These are phyloP conservation scores for Sistotremastrum suecicum DNA, from an alignment of 768 basidiomycete species.

Conservation along the genomic window DNA sequence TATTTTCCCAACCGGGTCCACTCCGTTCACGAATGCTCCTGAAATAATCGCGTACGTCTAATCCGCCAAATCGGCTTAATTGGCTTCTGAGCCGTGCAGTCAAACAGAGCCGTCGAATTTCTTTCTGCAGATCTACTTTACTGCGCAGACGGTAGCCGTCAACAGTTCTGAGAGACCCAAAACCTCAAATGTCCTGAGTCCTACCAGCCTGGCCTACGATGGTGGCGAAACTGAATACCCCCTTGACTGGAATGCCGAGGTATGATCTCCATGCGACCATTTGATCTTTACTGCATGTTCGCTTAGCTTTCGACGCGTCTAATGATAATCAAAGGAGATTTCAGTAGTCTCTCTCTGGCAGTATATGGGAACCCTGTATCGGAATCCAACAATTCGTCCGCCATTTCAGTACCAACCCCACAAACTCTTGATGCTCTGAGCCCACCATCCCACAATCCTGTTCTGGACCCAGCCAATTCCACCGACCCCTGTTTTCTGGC, in stretches of 20 bases:
- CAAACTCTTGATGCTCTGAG: slow-evolving; percentile 21
- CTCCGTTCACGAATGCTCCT: slow-evolving; percentile 45
- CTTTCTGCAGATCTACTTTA: slow-evolving; percentile 63
- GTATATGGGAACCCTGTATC: slow-evolving; percentile 42
- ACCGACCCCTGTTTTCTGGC: slow-evolving; percentile 50
- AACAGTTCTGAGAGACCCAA: slow-evolving; percentile 39
- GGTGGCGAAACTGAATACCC: slow-evolving; percentile 53
- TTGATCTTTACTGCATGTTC: background rate
- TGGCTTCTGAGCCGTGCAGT: slow-evolving; percentile 20
- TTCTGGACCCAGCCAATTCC: slow-evolving; percentile 47
- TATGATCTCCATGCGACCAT: slow-evolving; percentile 15
- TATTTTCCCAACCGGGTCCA: slow-evolving; percentile 52
- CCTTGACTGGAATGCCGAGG: slow-evolving; percentile 60
- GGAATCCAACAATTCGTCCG: slow-evolving; percentile 23
- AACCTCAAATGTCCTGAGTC: slow-evolving; percentile 56
- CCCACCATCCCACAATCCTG: slow-evolving; percentile 24
- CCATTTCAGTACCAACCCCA: slow-evolving; percentile 27
- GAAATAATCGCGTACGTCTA: slow-evolving; percentile 46
- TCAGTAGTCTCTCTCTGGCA: slow-evolving; percentile 50
- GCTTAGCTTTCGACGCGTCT: slow-evolving; percentile 57
- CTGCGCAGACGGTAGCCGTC: slow-evolving; percentile 39
- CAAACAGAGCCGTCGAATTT: slow-evolving; percentile 61
- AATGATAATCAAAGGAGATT: slow-evolving; percentile 70
- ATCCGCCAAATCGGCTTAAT: background rate
- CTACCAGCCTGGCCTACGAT: slow-evolving; percentile 56